Evolutionary conservation across 2,329 filamentous ascomycete species (phyloP), one percentile per base, ranked within the genome.

Genomic region (Talaromyces sp.): DNA sequence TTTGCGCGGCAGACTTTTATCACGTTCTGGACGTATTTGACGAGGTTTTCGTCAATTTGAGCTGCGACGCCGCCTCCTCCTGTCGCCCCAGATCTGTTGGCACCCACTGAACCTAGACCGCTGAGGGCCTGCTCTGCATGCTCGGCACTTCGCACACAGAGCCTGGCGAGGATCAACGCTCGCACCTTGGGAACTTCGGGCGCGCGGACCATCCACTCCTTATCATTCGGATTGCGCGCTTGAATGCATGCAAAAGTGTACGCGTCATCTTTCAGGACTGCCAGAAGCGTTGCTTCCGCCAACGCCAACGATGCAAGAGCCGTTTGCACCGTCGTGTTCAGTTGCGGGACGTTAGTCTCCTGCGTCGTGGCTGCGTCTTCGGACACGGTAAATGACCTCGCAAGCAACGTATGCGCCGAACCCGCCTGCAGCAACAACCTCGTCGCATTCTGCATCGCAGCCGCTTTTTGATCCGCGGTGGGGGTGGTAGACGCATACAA

Each of bases 191-290:
- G 90, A 56, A 97, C 91, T 58, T 92, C 87, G 0, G 93, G 92
- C 0, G 92, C 85, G 70, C 90, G 91, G 75, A 95, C 96, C 92
- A 98, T 98, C 93, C 93, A 99, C 68, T 98, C 93, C 65, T 85
- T 92, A 74, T 93, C 92, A 68, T 88, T 87, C 60, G 88, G 86
- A 72, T 96, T 96, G 55, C 93, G 84, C 62, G 88, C 86, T 70
- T 96, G 91, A 0, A 92, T 87, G 2, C 96, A 88, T 6, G 88
- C 85, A 1, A 89, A 87, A 1, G 93, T 89, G 71, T 97, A 98
- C 0, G 93, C 92, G 71, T 99, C 95, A 72, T 98, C 93, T 69
- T 98, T 98, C 57, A 96, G 76, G 0, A 98, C 92, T 0, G 92
- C 92, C 1, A 97, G 84, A 1, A 98, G 83, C 0, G 93, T 97